phyloP scores from a whole-genome alignment of 2,329 filamentous ascomycete genomes.

The Colletotrichum spinosum region DNA sequence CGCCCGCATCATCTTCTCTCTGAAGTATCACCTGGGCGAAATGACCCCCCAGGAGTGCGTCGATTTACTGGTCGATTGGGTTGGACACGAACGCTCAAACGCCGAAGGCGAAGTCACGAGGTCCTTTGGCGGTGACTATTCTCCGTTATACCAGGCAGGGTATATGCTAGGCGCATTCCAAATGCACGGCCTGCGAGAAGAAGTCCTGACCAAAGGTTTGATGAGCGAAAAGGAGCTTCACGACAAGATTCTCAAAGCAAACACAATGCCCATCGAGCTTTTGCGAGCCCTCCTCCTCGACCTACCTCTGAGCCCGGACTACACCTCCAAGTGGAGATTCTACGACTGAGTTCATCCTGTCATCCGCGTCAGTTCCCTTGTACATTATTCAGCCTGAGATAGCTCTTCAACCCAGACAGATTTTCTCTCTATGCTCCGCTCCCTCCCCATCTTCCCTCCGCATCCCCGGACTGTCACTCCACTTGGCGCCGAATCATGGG shows the following conservation, averaged over 20 bases:
- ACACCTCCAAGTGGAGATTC: conserved; percentile 63
- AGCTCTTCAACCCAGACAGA: background rate
- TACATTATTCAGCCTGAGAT: conserved; percentile 11
- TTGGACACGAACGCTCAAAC: conserved; percentile 69
- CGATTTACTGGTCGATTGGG: conserved; percentile 65
- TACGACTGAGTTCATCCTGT: conserved; percentile 45
- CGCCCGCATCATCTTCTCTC: conserved; percentile 67
- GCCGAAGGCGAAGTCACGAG: conserved; percentile 71
- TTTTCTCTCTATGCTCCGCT: background rate
- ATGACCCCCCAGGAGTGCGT: conserved; percentile 66
- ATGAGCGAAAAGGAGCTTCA: conserved; percentile 67
- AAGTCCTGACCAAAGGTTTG: conserved; percentile 53
- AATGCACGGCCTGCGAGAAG: conserved; percentile 61
- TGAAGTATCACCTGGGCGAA: conserved; percentile 68
- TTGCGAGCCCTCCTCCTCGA: conserved; percentile 60
- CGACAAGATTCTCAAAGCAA: conserved; percentile 61
- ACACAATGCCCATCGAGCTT: conserved; percentile 67
- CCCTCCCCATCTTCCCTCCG: background rate
- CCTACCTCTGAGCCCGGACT: conserved; percentile 54
- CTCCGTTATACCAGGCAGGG: conserved; percentile 68
- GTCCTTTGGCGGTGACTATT: conserved; percentile 66
- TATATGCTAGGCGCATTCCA: conserved; percentile 72
- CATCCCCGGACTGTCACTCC: conserved; percentile 10
- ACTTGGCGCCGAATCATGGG: background rate
- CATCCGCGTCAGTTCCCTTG: background rate